phyloP scores from a whole-genome alignment of 768 basidiomycete genomes.

The Trametes maxima region DNA sequence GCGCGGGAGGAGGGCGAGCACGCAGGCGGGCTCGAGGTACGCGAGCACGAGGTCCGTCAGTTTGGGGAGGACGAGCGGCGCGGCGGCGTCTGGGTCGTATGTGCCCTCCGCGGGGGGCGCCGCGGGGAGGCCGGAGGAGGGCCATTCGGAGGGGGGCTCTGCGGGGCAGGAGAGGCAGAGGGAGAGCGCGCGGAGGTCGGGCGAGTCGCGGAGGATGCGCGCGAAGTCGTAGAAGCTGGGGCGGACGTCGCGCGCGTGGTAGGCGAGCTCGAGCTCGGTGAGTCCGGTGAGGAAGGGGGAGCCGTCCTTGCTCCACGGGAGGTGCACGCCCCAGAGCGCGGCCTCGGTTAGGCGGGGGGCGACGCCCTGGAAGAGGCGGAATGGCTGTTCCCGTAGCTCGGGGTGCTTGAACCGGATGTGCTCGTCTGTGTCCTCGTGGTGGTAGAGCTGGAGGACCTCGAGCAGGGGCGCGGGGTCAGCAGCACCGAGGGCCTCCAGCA shows the following conservation, averaged over 20 bases:
- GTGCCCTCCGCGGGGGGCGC: background rate
- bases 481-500: conserved; percentile 31
- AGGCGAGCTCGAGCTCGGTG: conserved; percentile 58
- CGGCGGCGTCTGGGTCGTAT: conserved; percentile 17
- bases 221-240: conserved; percentile 58
- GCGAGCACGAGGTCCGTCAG: conserved; percentile 37
- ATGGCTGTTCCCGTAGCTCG: conserved; percentile 43
- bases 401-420: conserved; percentile 47
- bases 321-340: conserved; percentile 68
- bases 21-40: conserved; percentile 35
- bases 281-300: conserved; percentile 48
- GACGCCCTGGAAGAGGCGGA: conserved; percentile 55
- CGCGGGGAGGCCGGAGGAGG: background rate
- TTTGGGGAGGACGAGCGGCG: conserved; percentile 25
- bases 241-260: conserved; percentile 63
- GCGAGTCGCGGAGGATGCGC: conserved; percentile 53
- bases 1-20: conserved; percentile 35
- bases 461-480: conserved; percentile 55
- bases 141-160: conserved; percentile 43
- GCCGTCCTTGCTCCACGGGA: conserved; percentile 56
- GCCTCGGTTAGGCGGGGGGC: conserved; percentile 52
- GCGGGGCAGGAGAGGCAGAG: conserved; percentile 62
- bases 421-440: conserved; percentile 48
- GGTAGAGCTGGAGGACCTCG: conserved; percentile 55
- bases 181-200: conserved; percentile 54